phyloP scores from a whole-genome alignment of 257 asterid species.

The Perilla frutescens region DNA sequence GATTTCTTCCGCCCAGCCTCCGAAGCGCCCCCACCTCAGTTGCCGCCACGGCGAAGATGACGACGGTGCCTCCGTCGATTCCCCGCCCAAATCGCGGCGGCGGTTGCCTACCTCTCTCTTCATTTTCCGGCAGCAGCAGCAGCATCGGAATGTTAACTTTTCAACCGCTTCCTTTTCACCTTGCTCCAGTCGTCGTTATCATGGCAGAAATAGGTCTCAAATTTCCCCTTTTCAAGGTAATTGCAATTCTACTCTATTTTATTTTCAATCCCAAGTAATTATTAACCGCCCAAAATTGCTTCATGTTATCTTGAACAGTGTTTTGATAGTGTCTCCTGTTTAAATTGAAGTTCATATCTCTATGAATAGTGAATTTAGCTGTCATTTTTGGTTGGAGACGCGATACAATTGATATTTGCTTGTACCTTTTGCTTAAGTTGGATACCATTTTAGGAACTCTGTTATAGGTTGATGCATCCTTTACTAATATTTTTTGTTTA shows the following conservation, averaged over 20 bases:
- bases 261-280: not conserved
- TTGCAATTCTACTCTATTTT: constrained; percentile 8
- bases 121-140: constrained; percentile 41
- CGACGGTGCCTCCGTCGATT: constrained; percentile 32
- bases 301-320: not conserved
- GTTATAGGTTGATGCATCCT: not conserved
- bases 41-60: constrained; percentile 26
- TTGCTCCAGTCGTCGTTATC: constrained; percentile 42
- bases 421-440: not conserved
- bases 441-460: not conserved
- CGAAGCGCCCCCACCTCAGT: constrained; percentile 41
- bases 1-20: constrained; percentile 34
- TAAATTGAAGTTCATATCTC: not conserved
- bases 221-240: constrained; percentile 46
- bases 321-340: constrained; percentile 1
- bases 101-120: constrained; percentile 81
- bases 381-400: not conserved
- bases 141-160: constrained; percentile 20
- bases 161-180: constrained; percentile 39
- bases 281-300: not conserved
- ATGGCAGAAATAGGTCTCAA: constrained; percentile 18
- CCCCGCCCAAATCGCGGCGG: constrained; percentile 53
- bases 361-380: not conserved
- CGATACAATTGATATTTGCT: not conserved
- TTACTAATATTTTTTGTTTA: not conserved